Evolutionary conservation across 805 yeast genomes (phyloP).

Genomic region (Yamadazyma ubonensis): DNA sequence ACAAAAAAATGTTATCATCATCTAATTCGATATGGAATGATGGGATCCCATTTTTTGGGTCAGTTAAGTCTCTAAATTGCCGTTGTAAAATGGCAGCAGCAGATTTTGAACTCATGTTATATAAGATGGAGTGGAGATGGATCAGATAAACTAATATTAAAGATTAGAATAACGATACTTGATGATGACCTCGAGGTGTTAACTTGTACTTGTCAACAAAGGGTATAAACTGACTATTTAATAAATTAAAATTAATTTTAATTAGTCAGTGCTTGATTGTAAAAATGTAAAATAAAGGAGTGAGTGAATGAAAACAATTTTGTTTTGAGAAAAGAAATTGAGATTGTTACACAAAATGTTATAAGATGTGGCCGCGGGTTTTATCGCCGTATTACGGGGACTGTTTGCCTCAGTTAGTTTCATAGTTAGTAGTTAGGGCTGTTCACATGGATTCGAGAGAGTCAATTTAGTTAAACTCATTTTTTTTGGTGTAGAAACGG

Average conservation of each 20-base stretch:
- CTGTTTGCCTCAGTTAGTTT: neutral
- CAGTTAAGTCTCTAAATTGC: constrained; percentile 90
- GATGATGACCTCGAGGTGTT: too few species aligned
- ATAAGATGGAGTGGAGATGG: too few species aligned
- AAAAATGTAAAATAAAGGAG: constrained; percentile 9
- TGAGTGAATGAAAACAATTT: constrained; percentile 7
- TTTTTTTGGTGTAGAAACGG: too few species aligned
- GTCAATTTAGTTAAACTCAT: too few species aligned
- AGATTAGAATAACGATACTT: too few species aligned
- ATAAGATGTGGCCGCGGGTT: neutral
- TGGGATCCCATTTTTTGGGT: constrained; percentile 73
- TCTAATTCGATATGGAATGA: constrained; percentile 64
- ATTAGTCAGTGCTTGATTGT: neutral
- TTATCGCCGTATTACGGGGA: neutral
- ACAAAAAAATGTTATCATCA: constrained; percentile 54
- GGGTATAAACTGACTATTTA: too few species aligned
- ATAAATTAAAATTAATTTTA: neutral
- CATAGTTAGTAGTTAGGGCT: too few species aligned
- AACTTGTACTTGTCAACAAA: too few species aligned
- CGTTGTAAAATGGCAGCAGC: constrained; percentile 87
- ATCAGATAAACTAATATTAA: too few species aligned
- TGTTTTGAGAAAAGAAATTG: constrained; percentile 7
- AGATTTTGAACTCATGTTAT: constrained; percentile 46
- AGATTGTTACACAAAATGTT: constrained; percentile 7
- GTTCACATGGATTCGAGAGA: too few species aligned